Evolutionary conservation across 257 asterid species (phyloP).

Genomic region (Solanum chilense): DNA sequence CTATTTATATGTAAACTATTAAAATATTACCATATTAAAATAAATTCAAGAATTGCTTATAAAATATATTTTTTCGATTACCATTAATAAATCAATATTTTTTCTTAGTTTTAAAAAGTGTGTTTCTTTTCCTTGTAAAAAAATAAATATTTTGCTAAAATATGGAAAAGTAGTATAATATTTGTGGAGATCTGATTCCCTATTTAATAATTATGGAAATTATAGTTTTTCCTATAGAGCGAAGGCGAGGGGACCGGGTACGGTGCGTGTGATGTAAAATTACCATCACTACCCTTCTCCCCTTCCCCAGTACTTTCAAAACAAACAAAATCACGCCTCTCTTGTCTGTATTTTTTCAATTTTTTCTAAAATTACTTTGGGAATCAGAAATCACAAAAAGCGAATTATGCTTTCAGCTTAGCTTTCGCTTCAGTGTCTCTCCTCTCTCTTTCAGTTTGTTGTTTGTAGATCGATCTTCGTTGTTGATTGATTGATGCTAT

Average conservation of each 20-base stretch:
- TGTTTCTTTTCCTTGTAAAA: neutral
- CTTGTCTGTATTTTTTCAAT: neutral
- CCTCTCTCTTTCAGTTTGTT: neutral
- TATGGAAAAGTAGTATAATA: neutral
- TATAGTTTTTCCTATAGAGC: neutral
- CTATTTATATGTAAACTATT: fast-evolving
- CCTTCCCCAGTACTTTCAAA: neutral
- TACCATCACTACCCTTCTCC: neutral
- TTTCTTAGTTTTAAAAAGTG: neutral
- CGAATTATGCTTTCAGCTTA: neutral
- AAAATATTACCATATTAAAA: neutral
- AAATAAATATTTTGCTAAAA: neutral
- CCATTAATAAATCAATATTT: neutral
- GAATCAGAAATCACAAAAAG: neutral
- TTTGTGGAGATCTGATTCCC: neutral
- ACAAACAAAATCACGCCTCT: neutral
- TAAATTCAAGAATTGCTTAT: neutral
- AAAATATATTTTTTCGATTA: neutral
- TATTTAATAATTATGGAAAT: neutral
- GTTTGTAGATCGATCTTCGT: neutral
- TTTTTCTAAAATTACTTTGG: neutral
- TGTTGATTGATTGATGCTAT: neutral
- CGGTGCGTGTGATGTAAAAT: neutral
- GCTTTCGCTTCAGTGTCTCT: neutral
- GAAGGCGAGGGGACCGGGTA: neutral